Evolutionary conservation across 176 grass and related monocot species (phyloP).

Genomic region (Oryza coarctata): DNA sequence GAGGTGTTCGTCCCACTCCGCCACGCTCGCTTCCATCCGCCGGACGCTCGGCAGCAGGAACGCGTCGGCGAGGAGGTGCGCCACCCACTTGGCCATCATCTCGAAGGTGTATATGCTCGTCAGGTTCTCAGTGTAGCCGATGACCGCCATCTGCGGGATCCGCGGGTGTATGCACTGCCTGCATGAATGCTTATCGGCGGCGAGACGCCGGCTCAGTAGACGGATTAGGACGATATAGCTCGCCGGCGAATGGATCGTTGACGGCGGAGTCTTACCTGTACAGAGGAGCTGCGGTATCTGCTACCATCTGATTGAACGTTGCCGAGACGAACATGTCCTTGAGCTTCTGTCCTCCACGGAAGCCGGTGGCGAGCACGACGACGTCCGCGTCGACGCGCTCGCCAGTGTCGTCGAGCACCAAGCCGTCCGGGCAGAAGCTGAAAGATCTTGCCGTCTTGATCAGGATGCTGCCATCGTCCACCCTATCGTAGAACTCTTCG

Average conservation of each 20-base stretch:
- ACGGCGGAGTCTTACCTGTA: slow-evolving; percentile 18
- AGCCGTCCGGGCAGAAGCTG: slow-evolving; percentile 51
- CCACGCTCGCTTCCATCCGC: not conserved
- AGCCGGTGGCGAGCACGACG: slow-evolving; percentile 69
- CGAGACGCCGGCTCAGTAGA: too few relatives aligned
- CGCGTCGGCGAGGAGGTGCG: slow-evolving; percentile 49
- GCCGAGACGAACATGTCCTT: slow-evolving; percentile 39
- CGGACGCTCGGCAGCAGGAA: not conserved
- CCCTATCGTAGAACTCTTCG: slow-evolving; percentile 54
- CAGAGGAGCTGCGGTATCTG: slow-evolving; percentile 23
- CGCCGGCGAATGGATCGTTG: too few relatives aligned
- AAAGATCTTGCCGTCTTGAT: slow-evolving; percentile 12
- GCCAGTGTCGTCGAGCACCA: slow-evolving; percentile 32
- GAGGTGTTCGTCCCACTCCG: not conserved
- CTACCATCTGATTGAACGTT: too few relatives aligned
- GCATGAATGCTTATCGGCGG: not conserved
- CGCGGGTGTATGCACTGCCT: slow-evolving; percentile 62
- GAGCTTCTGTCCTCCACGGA: slow-evolving; percentile 59
- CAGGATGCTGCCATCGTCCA: slow-evolving; percentile 46
- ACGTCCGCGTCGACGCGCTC: slow-evolving; percentile 30
- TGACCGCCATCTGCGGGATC: slow-evolving; percentile 56
- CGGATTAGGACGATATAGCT: too few relatives aligned
- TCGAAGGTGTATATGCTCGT: slow-evolving; percentile 38
- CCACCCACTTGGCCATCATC: slow-evolving; percentile 65
- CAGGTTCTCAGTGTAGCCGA: slow-evolving; percentile 58